Percentiles rank a stretch among this genome's conserved stretches.
Evolutionary conservation across 768 basidiomycete species (phyloP).

Genomic region (Amyloporia xantha): DNA sequence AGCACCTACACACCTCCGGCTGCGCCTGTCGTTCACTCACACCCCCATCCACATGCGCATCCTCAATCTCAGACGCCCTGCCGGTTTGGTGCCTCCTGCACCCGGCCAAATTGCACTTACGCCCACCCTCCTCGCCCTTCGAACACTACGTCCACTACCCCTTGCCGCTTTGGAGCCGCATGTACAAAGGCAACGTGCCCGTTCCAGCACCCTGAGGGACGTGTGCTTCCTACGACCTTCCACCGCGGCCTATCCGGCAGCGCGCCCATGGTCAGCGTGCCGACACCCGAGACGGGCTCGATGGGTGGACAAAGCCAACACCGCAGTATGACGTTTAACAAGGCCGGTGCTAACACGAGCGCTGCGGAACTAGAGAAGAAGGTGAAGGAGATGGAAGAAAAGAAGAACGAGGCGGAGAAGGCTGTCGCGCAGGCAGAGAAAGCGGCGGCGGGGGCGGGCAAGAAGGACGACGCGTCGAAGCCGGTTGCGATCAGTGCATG

Average conservation of each 20-base stretch:
- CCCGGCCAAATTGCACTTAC: conserved; percentile 61
- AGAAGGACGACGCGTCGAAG: conserved; percentile 50
- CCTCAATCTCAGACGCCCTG: conserved; percentile 37
- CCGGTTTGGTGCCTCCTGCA: conserved; percentile 67
- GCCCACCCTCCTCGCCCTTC: conserved; percentile 48
- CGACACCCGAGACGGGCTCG: conserved; percentile 57
- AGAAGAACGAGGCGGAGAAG: conserved; percentile 55
- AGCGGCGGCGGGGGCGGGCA: conserved; percentile 43
- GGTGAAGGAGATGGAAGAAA: conserved; percentile 63
- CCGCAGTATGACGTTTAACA: conserved; percentile 68
- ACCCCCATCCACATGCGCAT: conserved; percentile 19
- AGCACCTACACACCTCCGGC: conserved; percentile 31
- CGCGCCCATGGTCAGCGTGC: conserved; percentile 55
- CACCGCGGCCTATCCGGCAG: conserved; percentile 65
- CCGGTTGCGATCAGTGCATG: conserved; percentile 33
- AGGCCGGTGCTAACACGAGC: conserved; percentile 37
- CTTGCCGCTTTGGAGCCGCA: conserved; percentile 77
- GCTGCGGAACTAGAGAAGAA: conserved; percentile 35
- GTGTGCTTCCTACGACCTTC: conserved; percentile 73
- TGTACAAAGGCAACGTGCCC: conserved; percentile 82
- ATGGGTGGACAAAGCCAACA: conserved; percentile 61
- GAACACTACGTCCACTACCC: conserved; percentile 27
- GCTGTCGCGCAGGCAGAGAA: conserved; percentile 57
- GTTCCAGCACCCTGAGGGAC: conserved; percentile 87
- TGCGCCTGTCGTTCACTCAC: conserved; percentile 13